Percentiles rank a stretch among this genome's conserved stretches.
Conservation (phyloP, 2,329 filamentous ascomycete species). For the Alternaria metachromatica region DNA sequence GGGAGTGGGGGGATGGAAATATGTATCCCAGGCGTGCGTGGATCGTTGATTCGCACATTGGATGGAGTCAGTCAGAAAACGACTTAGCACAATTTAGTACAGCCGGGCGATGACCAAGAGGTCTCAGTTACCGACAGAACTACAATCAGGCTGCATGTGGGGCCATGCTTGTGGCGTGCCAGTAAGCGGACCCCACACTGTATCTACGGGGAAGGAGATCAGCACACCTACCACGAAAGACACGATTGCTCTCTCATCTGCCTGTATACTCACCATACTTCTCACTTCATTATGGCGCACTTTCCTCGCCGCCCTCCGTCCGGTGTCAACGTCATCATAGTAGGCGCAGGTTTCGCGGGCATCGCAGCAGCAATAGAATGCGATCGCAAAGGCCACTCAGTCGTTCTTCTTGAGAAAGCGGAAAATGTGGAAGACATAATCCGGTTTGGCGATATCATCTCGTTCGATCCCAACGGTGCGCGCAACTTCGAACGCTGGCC, state of each 20-base stretch:
- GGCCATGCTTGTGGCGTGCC: background rate
- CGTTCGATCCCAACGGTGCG: constrained; percentile 66
- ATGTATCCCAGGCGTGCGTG: background rate
- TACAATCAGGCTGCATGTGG: constrained; percentile 8
- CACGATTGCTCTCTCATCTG: background rate
- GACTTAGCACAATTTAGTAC: background rate
- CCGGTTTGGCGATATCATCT: constrained; percentile 66
- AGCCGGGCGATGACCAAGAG: background rate
- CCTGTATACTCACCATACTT: background rate
- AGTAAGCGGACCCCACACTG: constrained; percentile 5
- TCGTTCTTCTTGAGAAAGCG: constrained; percentile 61
- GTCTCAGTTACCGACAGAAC: background rate
- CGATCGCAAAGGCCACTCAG: constrained; percentile 65
- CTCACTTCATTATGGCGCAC: constrained; percentile 9
- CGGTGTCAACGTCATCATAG: constrained; percentile 54
- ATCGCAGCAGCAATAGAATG: constrained; percentile 70
- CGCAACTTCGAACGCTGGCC: constrained; percentile 63
- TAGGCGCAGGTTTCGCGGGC: constrained; percentile 63
- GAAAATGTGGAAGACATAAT: constrained; percentile 61
- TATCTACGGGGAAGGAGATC: background rate
- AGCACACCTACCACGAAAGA: background rate
- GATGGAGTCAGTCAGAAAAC: background rate
- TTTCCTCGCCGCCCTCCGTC: constrained; percentile 28
- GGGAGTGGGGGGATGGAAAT: background rate
- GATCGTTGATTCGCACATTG: background rate